These are phyloP conservation scores for Phytophthora sp. DNA, from an alignment of 352 stramenopile genomes.

Conservation along the genomic window DNA sequence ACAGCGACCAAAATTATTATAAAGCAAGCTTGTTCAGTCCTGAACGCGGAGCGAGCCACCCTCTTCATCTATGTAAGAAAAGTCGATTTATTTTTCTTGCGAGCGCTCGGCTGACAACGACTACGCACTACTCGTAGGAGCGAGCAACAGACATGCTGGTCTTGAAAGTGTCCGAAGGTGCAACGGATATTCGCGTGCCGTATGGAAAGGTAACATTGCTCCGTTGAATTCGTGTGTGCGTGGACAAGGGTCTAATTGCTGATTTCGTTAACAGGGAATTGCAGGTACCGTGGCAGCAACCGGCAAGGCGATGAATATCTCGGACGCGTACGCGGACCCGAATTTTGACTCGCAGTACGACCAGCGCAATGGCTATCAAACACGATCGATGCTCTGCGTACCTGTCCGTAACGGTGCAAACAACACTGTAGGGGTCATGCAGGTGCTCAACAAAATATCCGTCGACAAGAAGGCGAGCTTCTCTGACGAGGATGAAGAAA, in stretches of 20 bases:
- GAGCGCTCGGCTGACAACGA: too few species aligned
- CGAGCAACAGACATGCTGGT: constrained; percentile 79
- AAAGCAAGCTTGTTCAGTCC: constrained; percentile 84
- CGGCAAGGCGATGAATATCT: constrained; percentile 88
- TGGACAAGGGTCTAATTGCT: background rate
- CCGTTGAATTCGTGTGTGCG: background rate
- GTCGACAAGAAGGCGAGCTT: constrained; percentile 71
- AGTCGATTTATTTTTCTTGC: background rate
- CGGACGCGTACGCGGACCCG: constrained; percentile 92
- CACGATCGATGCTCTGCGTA: constrained; percentile 91
- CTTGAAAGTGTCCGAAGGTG: constrained; percentile 87
- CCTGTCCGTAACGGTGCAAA: constrained; percentile 84
- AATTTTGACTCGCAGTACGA: constrained; percentile 94
- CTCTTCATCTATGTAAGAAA: constrained; percentile 87
- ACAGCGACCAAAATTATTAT: constrained; percentile 86
- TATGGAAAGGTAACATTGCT: constrained; percentile 63
- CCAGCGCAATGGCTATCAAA: constrained; percentile 91
- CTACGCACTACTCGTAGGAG: constrained; percentile 42
- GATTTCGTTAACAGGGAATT: constrained; percentile 64
- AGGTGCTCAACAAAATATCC: constrained; percentile 89
- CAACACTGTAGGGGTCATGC: constrained; percentile 87
- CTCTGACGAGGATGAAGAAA: constrained; percentile 87
- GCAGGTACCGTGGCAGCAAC: constrained; percentile 86
- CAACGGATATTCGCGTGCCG: constrained; percentile 85
- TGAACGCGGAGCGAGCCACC: constrained; percentile 90